Conservation (phyloP, 768 basidiomycete species). For the Collybia sp. region DNA sequence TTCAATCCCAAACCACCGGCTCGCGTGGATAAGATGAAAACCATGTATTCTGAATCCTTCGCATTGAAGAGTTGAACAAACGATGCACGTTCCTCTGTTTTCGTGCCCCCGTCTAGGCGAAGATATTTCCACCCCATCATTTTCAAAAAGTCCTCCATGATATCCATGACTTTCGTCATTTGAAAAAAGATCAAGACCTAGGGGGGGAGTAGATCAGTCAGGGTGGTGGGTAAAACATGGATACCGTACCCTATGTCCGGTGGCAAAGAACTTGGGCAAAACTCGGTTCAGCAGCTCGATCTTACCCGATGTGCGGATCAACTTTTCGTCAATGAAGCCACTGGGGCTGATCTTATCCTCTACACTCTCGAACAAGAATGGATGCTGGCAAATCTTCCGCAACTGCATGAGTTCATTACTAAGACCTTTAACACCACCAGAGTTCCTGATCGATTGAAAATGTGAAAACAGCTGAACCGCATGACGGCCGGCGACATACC, state of each 20-base stretch:
- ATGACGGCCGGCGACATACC: conserved; percentile 40
- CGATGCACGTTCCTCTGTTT: conserved; percentile 89
- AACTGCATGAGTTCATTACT: conserved; percentile 98
- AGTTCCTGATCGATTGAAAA: conserved; percentile 40
- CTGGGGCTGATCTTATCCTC: conserved; percentile 90
- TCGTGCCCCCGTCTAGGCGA: conserved; percentile 94
- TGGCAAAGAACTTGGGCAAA: conserved; percentile 91
- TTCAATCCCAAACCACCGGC: conserved; percentile 94
- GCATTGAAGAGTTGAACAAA: conserved; percentile 88
- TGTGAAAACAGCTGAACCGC: background rate
- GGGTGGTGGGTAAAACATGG: background rate
- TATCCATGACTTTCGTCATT: conserved; percentile 99
- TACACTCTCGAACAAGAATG: conserved; percentile 92
- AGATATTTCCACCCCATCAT: conserved; percentile 84
- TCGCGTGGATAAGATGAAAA: conserved; percentile 92
- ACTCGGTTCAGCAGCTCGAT: conserved; percentile 88
- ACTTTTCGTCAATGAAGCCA: conserved; percentile 76
- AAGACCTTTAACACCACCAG: conserved; percentile 78
- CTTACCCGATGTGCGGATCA: conserved; percentile 88
- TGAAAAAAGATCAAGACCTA: conserved; percentile 99
- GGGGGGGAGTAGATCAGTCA: conserved; percentile 5
- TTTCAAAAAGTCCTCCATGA: conserved; percentile 93
- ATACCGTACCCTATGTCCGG: conserved; percentile 75
- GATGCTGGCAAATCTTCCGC: conserved; percentile 97
- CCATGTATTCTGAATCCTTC: conserved; percentile 79